Evolutionary conservation across 176 grass and related monocot species (phyloP).

Genomic region (bread wheat (Triticum aestivum)): IWGSC_CS_RefSeq_v2.1 NC_057814.1:528084145-528084644

Average conservation of each 20-base stretch:
- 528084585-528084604: slow-evolving; percentile 92
- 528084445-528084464: slow-evolving; percentile 73
- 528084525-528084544: slow-evolving; percentile 75
- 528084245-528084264: background rate
- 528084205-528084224: background rate
- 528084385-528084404: slow-evolving; percentile 75
- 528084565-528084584: slow-evolving; percentile 87
- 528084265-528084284: no score
- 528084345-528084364: background rate
- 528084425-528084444: slow-evolving; percentile 68
- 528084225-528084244: background rate
- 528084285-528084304: background rate
- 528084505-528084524: slow-evolving; percentile 78
- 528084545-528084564: slow-evolving; percentile 77
- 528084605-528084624: slow-evolving; percentile 77
- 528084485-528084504: slow-evolving; percentile 80
- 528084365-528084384: slow-evolving; percentile 32
- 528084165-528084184: background rate
- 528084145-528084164: background rate
- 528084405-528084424: slow-evolving; percentile 93
- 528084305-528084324: background rate
- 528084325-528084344: background rate
- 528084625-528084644: slow-evolving; percentile 76
- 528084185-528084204: background rate
- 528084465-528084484: slow-evolving; percentile 75